Percentiles rank a stretch among this genome's conserved stretches.
phyloP scores from a whole-genome alignment of 106 monocot species.

The Amphibolis antarctica region DNA sequence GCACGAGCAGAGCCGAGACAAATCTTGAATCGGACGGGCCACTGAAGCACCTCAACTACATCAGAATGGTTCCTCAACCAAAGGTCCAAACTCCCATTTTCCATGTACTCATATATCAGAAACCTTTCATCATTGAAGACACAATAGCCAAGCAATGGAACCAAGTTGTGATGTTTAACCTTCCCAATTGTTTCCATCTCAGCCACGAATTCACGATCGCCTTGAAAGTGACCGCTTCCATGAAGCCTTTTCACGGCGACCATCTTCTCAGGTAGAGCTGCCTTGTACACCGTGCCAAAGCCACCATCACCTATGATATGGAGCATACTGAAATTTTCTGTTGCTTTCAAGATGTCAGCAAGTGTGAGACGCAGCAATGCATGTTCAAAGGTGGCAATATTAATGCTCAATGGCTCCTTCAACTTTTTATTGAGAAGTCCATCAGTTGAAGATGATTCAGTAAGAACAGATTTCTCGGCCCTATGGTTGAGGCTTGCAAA shows the following conservation, averaged over 20 bases:
- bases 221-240: constrained; percentile 50
- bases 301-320: constrained; percentile 86
- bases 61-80: constrained; percentile 70
- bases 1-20: constrained; percentile 63
- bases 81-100: constrained; percentile 71
- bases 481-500: constrained; percentile 16
- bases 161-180: constrained; percentile 67
- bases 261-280: constrained; percentile 27
- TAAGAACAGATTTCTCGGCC: constrained; percentile 22
- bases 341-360: constrained; percentile 58
- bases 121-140: constrained; percentile 75
- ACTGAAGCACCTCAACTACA: constrained; percentile 46
- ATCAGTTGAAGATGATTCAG: constrained; percentile 63
- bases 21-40: constrained; percentile 64
- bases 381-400: constrained; percentile 87
- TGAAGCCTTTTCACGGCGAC: constrained; percentile 72
- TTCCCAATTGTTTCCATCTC: constrained; percentile 97
- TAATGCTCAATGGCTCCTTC: constrained; percentile 85
- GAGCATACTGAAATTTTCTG: constrained; percentile 78
- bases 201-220: constrained; percentile 85
- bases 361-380: constrained; percentile 61
- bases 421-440: constrained; percentile 63
- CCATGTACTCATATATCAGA: constrained; percentile 89
- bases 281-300: constrained; percentile 84
- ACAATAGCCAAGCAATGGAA: constrained; percentile 82